Base-by-base conservation (phyloP, 345 rosid species). In the Salix brachista region DNA sequence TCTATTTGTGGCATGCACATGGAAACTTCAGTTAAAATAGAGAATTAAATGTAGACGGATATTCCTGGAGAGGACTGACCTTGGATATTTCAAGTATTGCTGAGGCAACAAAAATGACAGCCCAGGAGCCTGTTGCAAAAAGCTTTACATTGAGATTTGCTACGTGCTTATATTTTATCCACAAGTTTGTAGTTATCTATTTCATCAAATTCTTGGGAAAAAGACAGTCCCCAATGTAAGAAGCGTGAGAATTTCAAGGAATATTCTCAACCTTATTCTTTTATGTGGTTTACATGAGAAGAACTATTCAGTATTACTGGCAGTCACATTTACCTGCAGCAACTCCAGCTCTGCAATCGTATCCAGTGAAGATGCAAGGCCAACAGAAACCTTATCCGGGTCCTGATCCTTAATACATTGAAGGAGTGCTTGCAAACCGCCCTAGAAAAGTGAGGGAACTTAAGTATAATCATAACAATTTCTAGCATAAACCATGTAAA, bases 101-200 rank as follows among this genome's bases (percentile, higher is more conserved):
- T 84, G 74, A 32, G 99, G 99, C 84, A 95, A 83, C 88, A 95
- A 79, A 89, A 95, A 95, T 28, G 97, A 93, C 80, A 95, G 84
- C 62, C 97, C 99, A 65, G 99, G 96, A 70, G 99, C 99, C 98
- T 95, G 90, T 80, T 81, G 66, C 77, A 85, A 78, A 71, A 75
- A 76, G 41, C 7, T 19, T 19, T 26, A 56, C 62, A 66, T 75
- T 81, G 36, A 70, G 69, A 62, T 30, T 77, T 76, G 25, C 42
- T 25, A 19, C 41, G 69, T 71, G 73, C 64, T 79, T 37, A 76
- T 48, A 19, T 70, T 67, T 17, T 39, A 61, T 50, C 30, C 26
- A 42, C 54, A 70, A 70, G 67, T 28, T 54, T 34, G 6, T 14
- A 62, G 3, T 46, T 41, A 7, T 44, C 28, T 3, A 73, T 26